Conservation (phyloP, 164 flowering plant genomes). For the Vitis rotundifolia region DNA sequence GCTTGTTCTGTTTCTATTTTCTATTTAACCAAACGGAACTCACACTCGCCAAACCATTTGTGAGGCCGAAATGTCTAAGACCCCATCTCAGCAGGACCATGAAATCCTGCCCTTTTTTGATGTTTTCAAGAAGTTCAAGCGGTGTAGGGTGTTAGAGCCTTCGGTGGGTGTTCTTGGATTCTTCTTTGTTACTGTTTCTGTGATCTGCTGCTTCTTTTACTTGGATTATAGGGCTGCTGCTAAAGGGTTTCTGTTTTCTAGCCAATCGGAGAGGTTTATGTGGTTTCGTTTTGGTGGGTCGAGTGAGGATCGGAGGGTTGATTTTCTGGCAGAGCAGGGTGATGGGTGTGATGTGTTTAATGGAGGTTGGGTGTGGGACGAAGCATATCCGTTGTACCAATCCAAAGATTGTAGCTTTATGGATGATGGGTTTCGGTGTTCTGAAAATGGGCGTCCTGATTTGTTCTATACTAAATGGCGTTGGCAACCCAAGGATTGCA, state of each 20-base stretch:
- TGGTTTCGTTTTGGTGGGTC: slow-evolving; percentile 34
- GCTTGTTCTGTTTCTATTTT: neutral
- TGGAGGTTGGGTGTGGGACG: slow-evolving; percentile 91
- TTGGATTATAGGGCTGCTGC: slow-evolving; percentile 58
- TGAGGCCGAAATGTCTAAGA: slow-evolving; percentile 25
- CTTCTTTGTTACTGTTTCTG: slow-evolving; percentile 36
- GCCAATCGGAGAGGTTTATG: slow-evolving; percentile 37
- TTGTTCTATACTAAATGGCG: slow-evolving; percentile 83
- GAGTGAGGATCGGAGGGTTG: slow-evolving; percentile 17
- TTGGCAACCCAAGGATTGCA: slow-evolving; percentile 90
- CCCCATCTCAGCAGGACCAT: slow-evolving; percentile 22
- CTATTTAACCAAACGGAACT: neutral
- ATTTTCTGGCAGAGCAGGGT: slow-evolving; percentile 36
- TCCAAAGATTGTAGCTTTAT: slow-evolving; percentile 63
- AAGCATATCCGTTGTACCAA: slow-evolving; percentile 66
- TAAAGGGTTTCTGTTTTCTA: slow-evolving; percentile 33
- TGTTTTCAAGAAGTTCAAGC: slow-evolving; percentile 51
- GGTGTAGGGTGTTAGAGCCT: slow-evolving; percentile 51
- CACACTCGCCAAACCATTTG: slow-evolving; percentile 4
- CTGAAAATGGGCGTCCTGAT: slow-evolving; percentile 83
- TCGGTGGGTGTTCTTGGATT: slow-evolving; percentile 57
- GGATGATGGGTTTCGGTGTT: slow-evolving; percentile 79
- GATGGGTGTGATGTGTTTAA: slow-evolving; percentile 62
- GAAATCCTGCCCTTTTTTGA: slow-evolving; percentile 28
- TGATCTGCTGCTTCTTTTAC: slow-evolving; percentile 62